Conservation (phyloP, 495 filamentous ascomycete species). For the Diplogelasinospora grovesii region DNA sequence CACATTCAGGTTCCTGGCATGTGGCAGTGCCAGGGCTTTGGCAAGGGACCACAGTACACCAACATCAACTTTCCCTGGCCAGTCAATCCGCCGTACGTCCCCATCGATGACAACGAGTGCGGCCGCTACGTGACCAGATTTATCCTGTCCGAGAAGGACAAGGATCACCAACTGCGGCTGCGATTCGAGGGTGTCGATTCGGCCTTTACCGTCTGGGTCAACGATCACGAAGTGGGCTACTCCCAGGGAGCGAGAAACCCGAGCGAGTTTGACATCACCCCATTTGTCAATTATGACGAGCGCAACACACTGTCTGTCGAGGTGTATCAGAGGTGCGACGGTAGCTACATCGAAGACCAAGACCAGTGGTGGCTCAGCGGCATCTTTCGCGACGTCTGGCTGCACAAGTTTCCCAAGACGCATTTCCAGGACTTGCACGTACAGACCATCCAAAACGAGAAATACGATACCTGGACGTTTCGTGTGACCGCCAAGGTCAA, state of each 20-base stretch:
- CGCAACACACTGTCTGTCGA: conserved; percentile 54
- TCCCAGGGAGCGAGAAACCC: conserved; percentile 62
- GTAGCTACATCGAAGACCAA: conserved; percentile 63
- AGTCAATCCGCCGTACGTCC: conserved; percentile 52
- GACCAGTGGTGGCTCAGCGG: conserved; percentile 55
- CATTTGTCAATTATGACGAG: conserved; percentile 32
- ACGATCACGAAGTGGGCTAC: conserved; percentile 58
- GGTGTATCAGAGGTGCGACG: conserved; percentile 63
- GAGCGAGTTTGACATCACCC: conserved; percentile 59
- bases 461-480: conserved; percentile 51
- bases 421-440: conserved; percentile 56
- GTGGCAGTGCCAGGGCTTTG: conserved; percentile 65
- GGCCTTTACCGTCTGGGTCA: conserved; percentile 62
- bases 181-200: conserved; percentile 68
- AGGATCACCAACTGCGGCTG: conserved; percentile 40
- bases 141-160: conserved; percentile 28
- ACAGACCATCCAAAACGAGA: conserved; percentile 47
- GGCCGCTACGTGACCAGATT: conserved; percentile 56
- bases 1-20: conserved; percentile 57
- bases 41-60: conserved; percentile 57
- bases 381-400: conserved; percentile 64
- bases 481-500: conserved; percentile 39
- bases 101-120: conserved; percentile 58
- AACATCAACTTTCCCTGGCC: conserved; percentile 61
- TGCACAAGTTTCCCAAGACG: conserved; percentile 53